Evolutionary conservation across 2,329 filamentous ascomycete genomes (phyloP), one percentile per base, ranked within the genome.

Genomic region (Colletotrichum cordylinicola): DNA sequence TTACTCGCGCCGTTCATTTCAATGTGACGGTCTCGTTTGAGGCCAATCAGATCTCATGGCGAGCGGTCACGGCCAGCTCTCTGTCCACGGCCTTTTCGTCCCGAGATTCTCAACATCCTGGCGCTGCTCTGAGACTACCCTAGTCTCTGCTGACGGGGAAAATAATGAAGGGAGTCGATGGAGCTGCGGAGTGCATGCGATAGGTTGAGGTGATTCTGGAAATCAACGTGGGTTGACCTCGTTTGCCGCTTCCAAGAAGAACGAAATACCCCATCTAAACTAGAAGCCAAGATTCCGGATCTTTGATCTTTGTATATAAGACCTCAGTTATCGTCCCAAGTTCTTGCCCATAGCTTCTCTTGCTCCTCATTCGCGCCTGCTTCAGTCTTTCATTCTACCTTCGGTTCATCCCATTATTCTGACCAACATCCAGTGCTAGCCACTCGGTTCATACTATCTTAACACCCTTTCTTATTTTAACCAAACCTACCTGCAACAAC

Each of bases 401-500:
- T 37, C 43, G 60, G 43, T 61, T 69, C 62, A 48, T 60, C 64
- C 35, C n/a, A 29, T 69, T 60, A 33, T 61, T 21, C 21, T 39
- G 7, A 55, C 15, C 43, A 37, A 35, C n/a, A 6, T 73, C 58
- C 29, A 58, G 70, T 75, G 70, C 73, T 62, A 73, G 70, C 61
- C 73, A 65, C 58, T 66, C 48, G 58, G 33, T 68, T 52, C 21
- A 16, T 1, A 58, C 61, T 29, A 33, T 37, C 31, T 64, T 7
- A 8, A 15, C 8, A 18, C 2, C 9, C 13, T 16, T 58, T 35
- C 39, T 31, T 21, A 15, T n/a, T 33, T 56, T n/a, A 24, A 60
- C 31, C 58, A 33, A n/a, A 15, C 43, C 10, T 31, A 29, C 29
- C 29, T 29, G 29, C 18, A 67, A 64, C 33, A 6, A 60, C 86